Percentiles rank a stretch among this genome's conserved stretches.
Evolutionary conservation across 495 filamentous ascomycete genomes (phyloP).

Genomic region (Usnea hakonensis): DNA sequence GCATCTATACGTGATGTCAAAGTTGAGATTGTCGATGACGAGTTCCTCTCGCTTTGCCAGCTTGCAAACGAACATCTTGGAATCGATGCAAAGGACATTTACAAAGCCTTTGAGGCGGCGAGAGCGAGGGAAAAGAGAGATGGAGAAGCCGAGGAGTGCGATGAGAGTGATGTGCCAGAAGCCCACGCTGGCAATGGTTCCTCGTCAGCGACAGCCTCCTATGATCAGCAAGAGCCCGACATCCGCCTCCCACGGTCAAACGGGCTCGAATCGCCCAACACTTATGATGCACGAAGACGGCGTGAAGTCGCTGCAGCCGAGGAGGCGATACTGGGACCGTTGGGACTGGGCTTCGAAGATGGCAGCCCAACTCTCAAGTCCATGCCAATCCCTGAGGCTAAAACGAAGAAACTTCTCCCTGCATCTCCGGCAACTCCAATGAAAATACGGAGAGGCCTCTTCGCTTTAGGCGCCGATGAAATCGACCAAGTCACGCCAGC

Average conservation of each 20-base stretch:
- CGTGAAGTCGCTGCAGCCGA: not conserved
- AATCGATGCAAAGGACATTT: not conserved
- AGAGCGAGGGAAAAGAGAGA: not conserved
- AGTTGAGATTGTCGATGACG: not conserved
- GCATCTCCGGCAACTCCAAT: not conserved
- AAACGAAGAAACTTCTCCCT: not conserved
- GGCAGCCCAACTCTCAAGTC: not conserved
- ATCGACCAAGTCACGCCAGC: not conserved
- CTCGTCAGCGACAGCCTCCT: not conserved
- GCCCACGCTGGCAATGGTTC: not conserved
- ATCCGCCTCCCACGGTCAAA: not conserved
- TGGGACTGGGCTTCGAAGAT: not conserved
- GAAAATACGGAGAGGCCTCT: not conserved
- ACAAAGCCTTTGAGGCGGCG: not conserved
- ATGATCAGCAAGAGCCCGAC: not conserved
- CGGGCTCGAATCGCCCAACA: not conserved
- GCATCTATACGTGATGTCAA: too few relatives aligned
- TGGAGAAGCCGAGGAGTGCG: not conserved
- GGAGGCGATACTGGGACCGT: not conserved
- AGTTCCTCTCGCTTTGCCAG: not conserved
- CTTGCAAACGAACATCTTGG: not conserved
- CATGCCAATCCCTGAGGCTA: not conserved
- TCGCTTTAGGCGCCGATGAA: not conserved
- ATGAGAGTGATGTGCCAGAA: not conserved
- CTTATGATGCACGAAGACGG: not conserved